Conservation (phyloP, 352 stramenopile genomes). For the Phytophthora pluvialis region DNA sequence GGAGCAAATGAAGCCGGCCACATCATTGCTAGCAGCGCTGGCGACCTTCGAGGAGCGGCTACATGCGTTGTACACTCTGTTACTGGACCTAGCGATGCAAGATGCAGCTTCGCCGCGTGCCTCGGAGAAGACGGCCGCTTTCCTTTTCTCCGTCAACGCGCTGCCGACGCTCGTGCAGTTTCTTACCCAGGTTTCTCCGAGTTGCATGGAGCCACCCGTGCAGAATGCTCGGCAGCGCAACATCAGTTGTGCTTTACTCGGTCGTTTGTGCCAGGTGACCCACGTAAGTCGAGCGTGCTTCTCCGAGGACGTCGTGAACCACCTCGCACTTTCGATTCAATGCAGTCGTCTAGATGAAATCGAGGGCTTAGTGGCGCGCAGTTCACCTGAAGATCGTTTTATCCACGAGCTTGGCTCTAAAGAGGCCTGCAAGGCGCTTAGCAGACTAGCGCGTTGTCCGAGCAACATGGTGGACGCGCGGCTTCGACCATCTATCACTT, state of each 20-base stretch:
- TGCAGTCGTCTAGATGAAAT: slow-evolving; percentile 74
- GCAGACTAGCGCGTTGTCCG: slow-evolving; percentile 56
- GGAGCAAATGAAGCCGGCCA: slow-evolving; percentile 19
- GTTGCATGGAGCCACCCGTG: slow-evolving; percentile 54
- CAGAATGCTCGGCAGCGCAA: slow-evolving; percentile 64
- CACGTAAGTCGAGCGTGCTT: slow-evolving; percentile 51
- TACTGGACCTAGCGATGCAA: slow-evolving; percentile 54
- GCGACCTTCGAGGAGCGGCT: slow-evolving; percentile 40
- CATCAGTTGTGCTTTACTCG: slow-evolving; percentile 76
- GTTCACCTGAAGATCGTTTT: slow-evolving; percentile 38
- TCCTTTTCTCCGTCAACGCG: slow-evolving; percentile 47
- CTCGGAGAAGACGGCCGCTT: slow-evolving; percentile 42
- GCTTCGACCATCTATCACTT: slow-evolving; percentile 57
- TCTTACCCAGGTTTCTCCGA: slow-evolving; percentile 59
- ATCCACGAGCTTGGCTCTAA: slow-evolving; percentile 58
- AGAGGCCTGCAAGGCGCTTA: slow-evolving; percentile 69
- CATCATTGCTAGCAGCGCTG: slow-evolving; percentile 39
- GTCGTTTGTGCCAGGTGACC: slow-evolving; percentile 52
- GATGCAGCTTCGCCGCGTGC: slow-evolving; percentile 16
- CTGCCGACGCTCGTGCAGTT: slow-evolving; percentile 58
- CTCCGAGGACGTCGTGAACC: slow-evolving; percentile 62
- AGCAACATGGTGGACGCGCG: slow-evolving; percentile 43
- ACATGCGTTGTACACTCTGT: slow-evolving; percentile 51
- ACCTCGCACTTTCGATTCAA: slow-evolving; percentile 76
- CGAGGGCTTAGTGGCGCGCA: slow-evolving; percentile 44